Evolutionary conservation across 345 rosid species (phyloP).

Genomic region (Citrus sp.): DNA sequence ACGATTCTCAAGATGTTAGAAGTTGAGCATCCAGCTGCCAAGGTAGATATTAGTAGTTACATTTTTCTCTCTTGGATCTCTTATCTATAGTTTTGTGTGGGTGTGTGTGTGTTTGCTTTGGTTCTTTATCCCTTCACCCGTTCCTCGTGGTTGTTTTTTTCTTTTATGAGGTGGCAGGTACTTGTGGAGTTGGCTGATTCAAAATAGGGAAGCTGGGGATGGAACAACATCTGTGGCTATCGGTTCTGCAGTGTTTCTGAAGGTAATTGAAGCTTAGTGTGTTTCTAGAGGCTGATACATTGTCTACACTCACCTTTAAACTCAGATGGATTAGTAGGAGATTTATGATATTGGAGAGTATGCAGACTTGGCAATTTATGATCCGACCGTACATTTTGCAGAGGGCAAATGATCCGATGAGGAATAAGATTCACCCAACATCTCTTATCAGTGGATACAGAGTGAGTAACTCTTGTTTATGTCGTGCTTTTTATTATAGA

Average conservation of each 20-base stretch:
- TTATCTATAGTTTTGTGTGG: too few species aligned
- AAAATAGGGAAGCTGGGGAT: constrained; percentile 92
- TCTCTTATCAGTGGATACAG: constrained; percentile 92
- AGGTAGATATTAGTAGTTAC: constrained; percentile 37
- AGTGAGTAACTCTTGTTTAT: constrained; percentile 33
- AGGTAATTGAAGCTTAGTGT: constrained; percentile 35
- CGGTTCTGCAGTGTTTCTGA: constrained; percentile 83
- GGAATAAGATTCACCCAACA: constrained; percentile 96
- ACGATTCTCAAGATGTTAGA: constrained; percentile 92
- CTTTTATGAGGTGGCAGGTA: constrained; percentile 42
- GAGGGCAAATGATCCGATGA: constrained; percentile 96
- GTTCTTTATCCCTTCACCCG: background rate
- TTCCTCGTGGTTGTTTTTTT: background rate
- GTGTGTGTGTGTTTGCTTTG: background rate
- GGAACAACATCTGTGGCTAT: constrained; percentile 95
- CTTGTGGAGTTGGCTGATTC: constrained; percentile 98
- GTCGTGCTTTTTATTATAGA: background rate
- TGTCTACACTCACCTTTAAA: background rate
- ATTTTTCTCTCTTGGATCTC: background rate
- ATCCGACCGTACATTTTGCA: constrained; percentile 26
- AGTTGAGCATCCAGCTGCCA: constrained; percentile 98
- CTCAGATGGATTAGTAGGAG: background rate
- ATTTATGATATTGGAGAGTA: background rate
- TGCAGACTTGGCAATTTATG: background rate
- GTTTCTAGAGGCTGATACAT: background rate